Conservation (phyloP, 257 asterid species). For the Ehretia macrophylla region DNA sequence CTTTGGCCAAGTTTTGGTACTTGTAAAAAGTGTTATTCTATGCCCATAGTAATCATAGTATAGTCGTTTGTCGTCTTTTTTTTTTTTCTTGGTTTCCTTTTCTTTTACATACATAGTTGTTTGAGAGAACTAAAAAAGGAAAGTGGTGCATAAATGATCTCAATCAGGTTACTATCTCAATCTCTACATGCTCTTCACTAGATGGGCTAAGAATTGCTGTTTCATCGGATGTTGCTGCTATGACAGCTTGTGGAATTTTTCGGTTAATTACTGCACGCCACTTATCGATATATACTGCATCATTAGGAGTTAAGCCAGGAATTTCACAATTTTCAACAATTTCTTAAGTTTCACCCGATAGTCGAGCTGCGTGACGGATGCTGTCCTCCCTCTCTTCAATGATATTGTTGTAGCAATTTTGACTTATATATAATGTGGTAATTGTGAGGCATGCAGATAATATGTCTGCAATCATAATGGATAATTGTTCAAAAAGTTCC, state of each 20-base stretch:
- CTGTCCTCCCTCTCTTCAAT: slow-evolving; percentile 28
- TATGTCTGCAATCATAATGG: slow-evolving; percentile 26
- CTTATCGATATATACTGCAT: slow-evolving; percentile 18
- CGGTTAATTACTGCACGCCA: slow-evolving; percentile 23
- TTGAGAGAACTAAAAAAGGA: too few relatives aligned
- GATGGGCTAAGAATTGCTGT: not conserved
- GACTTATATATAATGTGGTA: slow-evolving; percentile 15
- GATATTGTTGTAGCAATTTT: slow-evolving; percentile 17
- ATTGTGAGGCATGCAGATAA: slow-evolving; percentile 22
- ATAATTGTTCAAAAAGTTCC: slow-evolving; percentile 17
- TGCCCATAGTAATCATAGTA: too few relatives aligned
- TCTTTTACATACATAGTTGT: too few relatives aligned
- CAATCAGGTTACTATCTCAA: not conserved
- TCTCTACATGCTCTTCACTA: not conserved
- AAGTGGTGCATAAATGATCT: too few relatives aligned
- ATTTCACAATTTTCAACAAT: slow-evolving; percentile 12
- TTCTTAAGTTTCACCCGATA: slow-evolving; percentile 26
- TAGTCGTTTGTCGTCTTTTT: too few relatives aligned
- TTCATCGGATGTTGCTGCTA: too few relatives aligned
- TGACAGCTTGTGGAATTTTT: too few relatives aligned
- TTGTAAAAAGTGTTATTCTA: too few relatives aligned
- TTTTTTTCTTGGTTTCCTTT: too few relatives aligned
- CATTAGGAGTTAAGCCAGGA: slow-evolving; percentile 20
- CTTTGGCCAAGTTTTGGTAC: too few relatives aligned
- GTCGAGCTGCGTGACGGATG: slow-evolving; percentile 22